A percentile compares a stretch with the other conserved stretches of the same genome.
Conservation (phyloP, 768 basidiomycete species). For the Baorangia bicolor region DNA sequence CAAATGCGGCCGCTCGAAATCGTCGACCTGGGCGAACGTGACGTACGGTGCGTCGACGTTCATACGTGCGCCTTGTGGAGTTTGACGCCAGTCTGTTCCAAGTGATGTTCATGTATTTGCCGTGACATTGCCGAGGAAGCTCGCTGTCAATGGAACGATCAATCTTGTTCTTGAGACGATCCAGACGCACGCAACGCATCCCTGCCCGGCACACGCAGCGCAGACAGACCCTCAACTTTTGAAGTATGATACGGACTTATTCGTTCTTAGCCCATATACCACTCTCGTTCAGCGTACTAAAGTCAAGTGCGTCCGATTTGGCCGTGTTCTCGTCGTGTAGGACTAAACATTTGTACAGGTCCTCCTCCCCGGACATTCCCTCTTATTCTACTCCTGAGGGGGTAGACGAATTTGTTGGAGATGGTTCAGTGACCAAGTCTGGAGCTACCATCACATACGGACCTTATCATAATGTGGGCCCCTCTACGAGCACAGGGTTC, state of each 20-base stretch:
- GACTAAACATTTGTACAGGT: constrained; percentile 40
- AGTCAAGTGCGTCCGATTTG: constrained; percentile 58
- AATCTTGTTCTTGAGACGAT: constrained; percentile 80
- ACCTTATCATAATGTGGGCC: constrained; percentile 74
- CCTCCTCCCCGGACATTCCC: constrained; percentile 67
- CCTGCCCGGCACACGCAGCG: constrained; percentile 69
- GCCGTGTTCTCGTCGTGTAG: background rate
- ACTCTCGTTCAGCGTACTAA: constrained; percentile 85
- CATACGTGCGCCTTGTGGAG: constrained; percentile 1
- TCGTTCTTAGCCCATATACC: constrained; percentile 81
- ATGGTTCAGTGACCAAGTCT: constrained; percentile 64
- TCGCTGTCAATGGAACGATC: constrained; percentile 57
- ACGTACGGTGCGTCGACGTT: constrained; percentile 47
- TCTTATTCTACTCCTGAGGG: constrained; percentile 69
- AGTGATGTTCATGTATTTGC: constrained; percentile 53
- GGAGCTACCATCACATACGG: constrained; percentile 86
- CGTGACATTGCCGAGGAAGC: constrained; percentile 59
- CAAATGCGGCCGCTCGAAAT: constrained; percentile 51
- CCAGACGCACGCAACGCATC: constrained; percentile 72
- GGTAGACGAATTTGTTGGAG: constrained; percentile 57
- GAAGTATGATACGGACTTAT: constrained; percentile 72
- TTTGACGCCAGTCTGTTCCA: constrained; percentile 30
- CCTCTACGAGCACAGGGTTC: constrained; percentile 58
- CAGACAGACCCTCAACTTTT: constrained; percentile 81
- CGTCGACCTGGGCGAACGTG: constrained; percentile 46